Conservation (phyloP, 2,329 filamentous ascomycete species). For the Macrophomina pseudophaseolina region DNA sequence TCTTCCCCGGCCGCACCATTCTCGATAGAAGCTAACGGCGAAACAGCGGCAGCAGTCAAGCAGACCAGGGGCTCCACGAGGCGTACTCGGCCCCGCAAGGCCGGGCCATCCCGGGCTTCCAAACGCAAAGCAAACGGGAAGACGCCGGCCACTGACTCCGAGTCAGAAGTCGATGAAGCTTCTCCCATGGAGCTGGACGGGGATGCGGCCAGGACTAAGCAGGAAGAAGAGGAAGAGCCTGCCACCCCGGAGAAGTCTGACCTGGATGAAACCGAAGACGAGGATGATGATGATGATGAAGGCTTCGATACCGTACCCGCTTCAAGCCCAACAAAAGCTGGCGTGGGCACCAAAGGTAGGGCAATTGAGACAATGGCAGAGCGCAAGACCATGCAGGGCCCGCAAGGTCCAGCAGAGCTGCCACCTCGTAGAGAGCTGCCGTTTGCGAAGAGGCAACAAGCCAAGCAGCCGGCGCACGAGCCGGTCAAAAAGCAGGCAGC, state of each 20-base stretch:
- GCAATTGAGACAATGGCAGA: slow-evolving; percentile 31
- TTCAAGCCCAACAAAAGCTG: slow-evolving; percentile 8
- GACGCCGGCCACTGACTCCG: slow-evolving; percentile 32
- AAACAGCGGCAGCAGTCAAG: slow-evolving; percentile 38
- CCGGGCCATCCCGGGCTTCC: slow-evolving; percentile 40
- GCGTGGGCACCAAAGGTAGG: slow-evolving; percentile 27
- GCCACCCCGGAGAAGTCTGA: slow-evolving; percentile 40
- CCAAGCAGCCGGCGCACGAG: not conserved
- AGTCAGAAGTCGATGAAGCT: slow-evolving; percentile 42
- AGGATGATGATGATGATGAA: slow-evolving; percentile 32
- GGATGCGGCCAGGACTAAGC: slow-evolving; percentile 35
- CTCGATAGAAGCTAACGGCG: slow-evolving; percentile 17
- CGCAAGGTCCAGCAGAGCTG: slow-evolving; percentile 25
- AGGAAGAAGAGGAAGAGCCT: slow-evolving; percentile 29
- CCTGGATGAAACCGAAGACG: slow-evolving; percentile 41
- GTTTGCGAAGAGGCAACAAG: slow-evolving; percentile 34
- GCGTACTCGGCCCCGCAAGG: slow-evolving; percentile 33
- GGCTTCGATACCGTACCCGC: slow-evolving; percentile 17
- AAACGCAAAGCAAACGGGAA: slow-evolving; percentile 41
- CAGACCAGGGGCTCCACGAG: slow-evolving; percentile 32
- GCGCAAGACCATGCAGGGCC: slow-evolving; percentile 25
- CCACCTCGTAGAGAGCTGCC: slow-evolving; percentile 45
- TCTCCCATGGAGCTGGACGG: slow-evolving; percentile 33
- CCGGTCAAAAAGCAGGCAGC: not conserved
- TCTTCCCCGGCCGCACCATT: slow-evolving; percentile 1